Percentiles rank a stretch among this genome's conserved stretches.
These are phyloP conservation scores for Furcasterigmium sp. DNA, from an alignment of 2,329 filamentous ascomycete species.

Conservation along the genomic window DNA sequence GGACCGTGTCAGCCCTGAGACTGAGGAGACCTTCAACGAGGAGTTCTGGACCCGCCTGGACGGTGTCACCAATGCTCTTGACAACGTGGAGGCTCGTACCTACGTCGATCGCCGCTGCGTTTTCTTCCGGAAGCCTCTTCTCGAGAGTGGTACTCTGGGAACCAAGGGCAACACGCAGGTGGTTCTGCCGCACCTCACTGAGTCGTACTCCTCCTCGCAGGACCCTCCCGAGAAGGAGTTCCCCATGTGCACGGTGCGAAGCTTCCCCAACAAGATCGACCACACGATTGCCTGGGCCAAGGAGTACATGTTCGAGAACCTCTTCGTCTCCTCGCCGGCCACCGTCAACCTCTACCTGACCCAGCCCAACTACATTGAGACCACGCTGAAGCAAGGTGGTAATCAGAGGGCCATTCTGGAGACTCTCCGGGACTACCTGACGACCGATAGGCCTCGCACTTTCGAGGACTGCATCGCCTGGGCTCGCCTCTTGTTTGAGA, in stretches of 20 bases:
- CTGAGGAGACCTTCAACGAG: slow-evolving; percentile 92
- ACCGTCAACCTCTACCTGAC: slow-evolving; percentile 91
- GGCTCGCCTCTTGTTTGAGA: slow-evolving; percentile 91
- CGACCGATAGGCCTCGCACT: slow-evolving; percentile 82
- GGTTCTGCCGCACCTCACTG: slow-evolving; percentile 82
- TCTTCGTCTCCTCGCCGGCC: slow-evolving; percentile 89
- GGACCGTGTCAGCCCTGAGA: slow-evolving; percentile 87
- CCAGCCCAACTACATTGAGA: slow-evolving; percentile 84
- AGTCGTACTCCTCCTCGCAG: slow-evolving; percentile 92
- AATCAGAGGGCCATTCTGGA: slow-evolving; percentile 93
- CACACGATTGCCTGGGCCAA: slow-evolving; percentile 98
- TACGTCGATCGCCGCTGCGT: slow-evolving; percentile 96
- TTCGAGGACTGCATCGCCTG: slow-evolving; percentile 97
- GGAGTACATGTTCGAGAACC: slow-evolving; percentile 83
- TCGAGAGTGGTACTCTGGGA: slow-evolving; percentile 96
- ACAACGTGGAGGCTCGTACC: slow-evolving; percentile 94
- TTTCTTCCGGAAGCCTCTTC: slow-evolving; percentile 94
- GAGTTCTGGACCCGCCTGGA: slow-evolving; percentile 84
- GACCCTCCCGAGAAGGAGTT: slow-evolving; percentile 98
- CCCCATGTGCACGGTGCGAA: slow-evolving; percentile 95
- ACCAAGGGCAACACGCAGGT: slow-evolving; percentile 99
- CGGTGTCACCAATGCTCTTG: slow-evolving; percentile 91
- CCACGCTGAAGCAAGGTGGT: slow-evolving; percentile 83
- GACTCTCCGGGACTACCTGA: slow-evolving; percentile 82
- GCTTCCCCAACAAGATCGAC: slow-evolving; percentile 97